These are phyloP conservation scores for Ogataea trehalophila DNA, from an alignment of 805 yeast genomes.

Conservation along the genomic window DNA sequence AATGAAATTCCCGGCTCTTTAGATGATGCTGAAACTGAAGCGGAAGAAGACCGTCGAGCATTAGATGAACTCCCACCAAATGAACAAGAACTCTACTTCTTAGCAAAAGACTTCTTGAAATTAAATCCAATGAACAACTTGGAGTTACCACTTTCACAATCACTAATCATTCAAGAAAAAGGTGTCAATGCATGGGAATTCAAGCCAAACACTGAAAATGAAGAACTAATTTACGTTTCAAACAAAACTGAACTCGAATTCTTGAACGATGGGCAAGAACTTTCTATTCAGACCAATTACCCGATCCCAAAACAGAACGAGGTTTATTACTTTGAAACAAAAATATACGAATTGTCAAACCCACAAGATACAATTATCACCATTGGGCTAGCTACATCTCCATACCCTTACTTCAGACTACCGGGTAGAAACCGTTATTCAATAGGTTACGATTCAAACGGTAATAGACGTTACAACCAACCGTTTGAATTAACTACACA, in stretches of 20 bases:
- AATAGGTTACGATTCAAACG: slow-evolving; percentile 82
- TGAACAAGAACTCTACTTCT: slow-evolving; percentile 66
- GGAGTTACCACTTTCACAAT: slow-evolving; percentile 47
- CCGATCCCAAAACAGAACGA: slow-evolving; percentile 82
- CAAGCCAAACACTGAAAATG: slow-evolving; percentile 48
- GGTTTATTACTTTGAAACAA: slow-evolving; percentile 85
- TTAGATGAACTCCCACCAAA: slow-evolving; percentile 58
- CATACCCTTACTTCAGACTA: slow-evolving; percentile 88
- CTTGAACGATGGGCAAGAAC: slow-evolving; percentile 40
- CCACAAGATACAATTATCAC: slow-evolving; percentile 55
- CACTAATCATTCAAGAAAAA: slow-evolving; percentile 71
- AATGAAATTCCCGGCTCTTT: slow-evolving; percentile 51
- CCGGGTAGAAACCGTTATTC: slow-evolving; percentile 91
- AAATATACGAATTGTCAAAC: slow-evolving; percentile 65
- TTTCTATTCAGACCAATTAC: slow-evolving; percentile 68
- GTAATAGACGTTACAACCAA: slow-evolving; percentile 72
- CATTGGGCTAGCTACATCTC: slow-evolving; percentile 77
- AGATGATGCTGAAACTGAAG: slow-evolving; percentile 58
- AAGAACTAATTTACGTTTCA: slow-evolving; percentile 54
- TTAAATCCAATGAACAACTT: slow-evolving; percentile 34
- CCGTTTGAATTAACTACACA: slow-evolving; percentile 48
- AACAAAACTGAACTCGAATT: slow-evolving; percentile 62
- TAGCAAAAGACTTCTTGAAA: slow-evolving; percentile 50
- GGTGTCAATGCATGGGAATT: slow-evolving; percentile 92
- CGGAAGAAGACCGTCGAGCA: slow-evolving; percentile 54